A percentile compares a stretch with the other conserved stretches of the same genome.
Evolutionary conservation across 805 yeast species (phyloP).

Genomic region (Hanseniaspora taiwanica): DNA sequence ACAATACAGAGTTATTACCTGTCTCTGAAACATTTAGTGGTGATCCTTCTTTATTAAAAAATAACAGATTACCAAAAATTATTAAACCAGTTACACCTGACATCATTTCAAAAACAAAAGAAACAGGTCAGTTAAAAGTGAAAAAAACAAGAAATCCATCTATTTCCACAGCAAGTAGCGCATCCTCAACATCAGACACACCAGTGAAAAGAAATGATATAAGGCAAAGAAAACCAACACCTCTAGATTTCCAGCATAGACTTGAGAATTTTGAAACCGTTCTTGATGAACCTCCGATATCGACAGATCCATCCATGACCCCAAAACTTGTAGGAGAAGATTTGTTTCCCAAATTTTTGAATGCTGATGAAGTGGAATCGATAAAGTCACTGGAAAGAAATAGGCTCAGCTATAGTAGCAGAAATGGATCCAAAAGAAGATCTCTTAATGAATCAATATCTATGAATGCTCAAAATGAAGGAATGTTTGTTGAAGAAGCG

Average conservation of each 20-base stretch:
- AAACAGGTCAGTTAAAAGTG: too few species aligned
- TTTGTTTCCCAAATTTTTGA: constrained; percentile 58
- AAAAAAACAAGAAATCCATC: neutral
- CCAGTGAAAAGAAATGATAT: constrained; percentile 5
- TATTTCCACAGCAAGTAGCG: neutral
- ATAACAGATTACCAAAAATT: too few species aligned
- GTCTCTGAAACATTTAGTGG: constrained; percentile 4
- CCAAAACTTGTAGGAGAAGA: constrained; percentile 36
- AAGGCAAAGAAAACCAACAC: neutral
- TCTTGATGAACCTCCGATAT: constrained; percentile 1
- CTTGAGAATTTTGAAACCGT: neutral
- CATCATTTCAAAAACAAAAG: too few species aligned
- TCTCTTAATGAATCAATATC: constrained; percentile 22
- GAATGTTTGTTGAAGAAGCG: constrained; percentile 34
- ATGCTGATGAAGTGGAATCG: constrained; percentile 56
- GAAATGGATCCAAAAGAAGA: constrained; percentile 5
- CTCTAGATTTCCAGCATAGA: neutral
- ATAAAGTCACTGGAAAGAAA: constrained; percentile 62
- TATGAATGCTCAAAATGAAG: constrained; percentile 30
- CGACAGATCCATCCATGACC: neutral
- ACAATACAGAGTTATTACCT: constrained; percentile 2
- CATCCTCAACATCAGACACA: neutral
- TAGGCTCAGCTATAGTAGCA: constrained; percentile 30
- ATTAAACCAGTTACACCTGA: too few species aligned
- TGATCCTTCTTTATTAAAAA: neutral